A percentile compares a stretch with the other conserved stretches of the same genome.
These are phyloP conservation scores for Elsinoe fawcettii DNA, from an alignment of 2,329 filamentous ascomycete genomes.

Conservation along the genomic window DNA sequence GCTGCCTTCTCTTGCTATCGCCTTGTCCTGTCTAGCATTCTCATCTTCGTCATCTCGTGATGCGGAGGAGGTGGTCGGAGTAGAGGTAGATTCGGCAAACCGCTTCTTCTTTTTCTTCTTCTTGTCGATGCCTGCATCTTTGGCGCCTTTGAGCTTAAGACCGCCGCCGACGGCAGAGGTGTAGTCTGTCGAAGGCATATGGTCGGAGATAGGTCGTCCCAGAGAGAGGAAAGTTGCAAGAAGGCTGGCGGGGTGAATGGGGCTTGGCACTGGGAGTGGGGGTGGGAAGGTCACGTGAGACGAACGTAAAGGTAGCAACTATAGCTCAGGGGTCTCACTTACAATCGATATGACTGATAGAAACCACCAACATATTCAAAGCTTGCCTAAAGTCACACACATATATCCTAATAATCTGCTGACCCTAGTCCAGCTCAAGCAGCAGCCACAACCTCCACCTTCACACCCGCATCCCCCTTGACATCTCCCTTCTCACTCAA, in stretches of 20 bases:
- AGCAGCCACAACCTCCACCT: slow-evolving; percentile 6
- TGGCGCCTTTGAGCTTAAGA: slow-evolving; percentile 76
- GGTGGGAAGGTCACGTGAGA: background rate
- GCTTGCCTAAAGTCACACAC: too few species aligned
- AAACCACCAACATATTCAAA: too few species aligned
- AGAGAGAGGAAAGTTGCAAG: background rate
- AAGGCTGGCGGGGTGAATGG: background rate
- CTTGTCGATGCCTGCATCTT: slow-evolving; percentile 55
- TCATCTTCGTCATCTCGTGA: slow-evolving; percentile 11
- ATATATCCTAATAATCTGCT: background rate
- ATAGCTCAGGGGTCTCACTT: too few species aligned
- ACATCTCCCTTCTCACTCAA: background rate
- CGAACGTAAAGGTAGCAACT: too few species aligned
- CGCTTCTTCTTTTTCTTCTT: slow-evolving; percentile 54
- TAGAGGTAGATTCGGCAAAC: slow-evolving; percentile 19
- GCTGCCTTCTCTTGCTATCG: slow-evolving; percentile 23
- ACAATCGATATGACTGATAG: too few species aligned
- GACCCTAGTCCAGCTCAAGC: background rate
- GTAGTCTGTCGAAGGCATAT: slow-evolving; percentile 77
- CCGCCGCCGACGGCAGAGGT: slow-evolving; percentile 57
- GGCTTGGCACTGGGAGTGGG: background rate
- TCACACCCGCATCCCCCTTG: slow-evolving; percentile 5
- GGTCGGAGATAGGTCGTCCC: background rate
- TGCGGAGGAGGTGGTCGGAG: background rate
- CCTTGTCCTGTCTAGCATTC: slow-evolving; percentile 22